These are phyloP conservation scores for Mentha longifolia DNA, from an alignment of 257 asterid genomes.

Conservation along the genomic window DNA sequence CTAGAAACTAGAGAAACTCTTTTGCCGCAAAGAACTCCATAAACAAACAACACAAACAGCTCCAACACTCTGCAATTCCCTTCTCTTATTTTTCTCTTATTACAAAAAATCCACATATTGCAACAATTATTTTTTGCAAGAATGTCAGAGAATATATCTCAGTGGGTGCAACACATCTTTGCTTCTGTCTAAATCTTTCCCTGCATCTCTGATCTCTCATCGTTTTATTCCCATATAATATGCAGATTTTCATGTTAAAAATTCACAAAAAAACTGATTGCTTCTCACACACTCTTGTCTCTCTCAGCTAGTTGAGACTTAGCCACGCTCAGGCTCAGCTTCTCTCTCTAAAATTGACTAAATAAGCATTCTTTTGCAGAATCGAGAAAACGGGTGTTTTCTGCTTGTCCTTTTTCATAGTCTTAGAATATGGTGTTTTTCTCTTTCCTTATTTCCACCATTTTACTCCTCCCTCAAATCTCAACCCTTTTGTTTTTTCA, in stretches of 20 bases:
- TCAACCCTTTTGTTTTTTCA: constrained; percentile 15
- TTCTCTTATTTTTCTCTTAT: neutral
- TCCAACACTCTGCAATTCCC: constrained; percentile 22
- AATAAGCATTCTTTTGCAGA: constrained; percentile 35
- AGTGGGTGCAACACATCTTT: constrained; percentile 47
- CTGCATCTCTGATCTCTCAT: constrained; percentile 34
- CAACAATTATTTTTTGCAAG: constrained; percentile 11
- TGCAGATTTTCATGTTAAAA: constrained; percentile 37
- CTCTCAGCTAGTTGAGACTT: constrained; percentile 43
- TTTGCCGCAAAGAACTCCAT: constrained; percentile 26
- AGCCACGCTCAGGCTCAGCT: constrained; percentile 21
- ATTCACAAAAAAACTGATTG: constrained; percentile 37
- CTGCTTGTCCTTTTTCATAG: constrained; percentile 54
- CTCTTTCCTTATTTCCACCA: constrained; percentile 31
- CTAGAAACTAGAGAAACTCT: constrained; percentile 27
- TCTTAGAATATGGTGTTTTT: constrained; percentile 50
- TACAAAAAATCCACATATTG: neutral
- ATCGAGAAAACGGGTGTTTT: constrained; percentile 63
- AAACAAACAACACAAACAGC: constrained; percentile 23
- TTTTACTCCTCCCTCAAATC: constrained; percentile 28
- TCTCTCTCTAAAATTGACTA: constrained; percentile 41
- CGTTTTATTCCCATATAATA: constrained; percentile 29
- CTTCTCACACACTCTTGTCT: constrained; percentile 67
- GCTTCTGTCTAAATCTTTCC: constrained; percentile 31
- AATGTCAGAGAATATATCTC: constrained; percentile 50